Conservation (phyloP, 257 asterid genomes). For the Capsicum baccatum region DNA sequence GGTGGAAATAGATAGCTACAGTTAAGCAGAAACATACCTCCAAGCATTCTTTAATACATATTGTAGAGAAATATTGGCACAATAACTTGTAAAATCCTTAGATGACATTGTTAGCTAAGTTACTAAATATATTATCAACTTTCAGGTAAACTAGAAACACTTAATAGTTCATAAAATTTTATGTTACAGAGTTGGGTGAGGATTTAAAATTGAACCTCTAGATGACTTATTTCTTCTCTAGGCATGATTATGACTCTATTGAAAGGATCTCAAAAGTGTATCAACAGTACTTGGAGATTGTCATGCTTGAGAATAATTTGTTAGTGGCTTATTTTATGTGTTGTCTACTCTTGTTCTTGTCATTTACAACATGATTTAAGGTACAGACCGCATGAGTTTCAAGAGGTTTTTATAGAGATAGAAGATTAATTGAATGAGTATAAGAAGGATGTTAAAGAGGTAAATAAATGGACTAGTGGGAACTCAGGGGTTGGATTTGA, state of each 20-base stretch:
- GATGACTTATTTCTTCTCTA: slow-evolving; percentile 6
- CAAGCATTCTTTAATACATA: too few relatives aligned
- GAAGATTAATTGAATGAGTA: slow-evolving; percentile 79
- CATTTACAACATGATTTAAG: slow-evolving; percentile 93
- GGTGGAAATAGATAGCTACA: too few relatives aligned
- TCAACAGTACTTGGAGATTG: slow-evolving; percentile 92
- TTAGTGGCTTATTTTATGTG: slow-evolving; percentile 89
- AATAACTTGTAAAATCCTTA: too few relatives aligned
- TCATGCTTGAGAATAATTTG: slow-evolving; percentile 79
- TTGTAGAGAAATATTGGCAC: too few relatives aligned
- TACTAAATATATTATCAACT: too few relatives aligned
- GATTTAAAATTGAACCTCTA: too few relatives aligned
- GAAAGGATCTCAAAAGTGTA: slow-evolving; percentile 85
- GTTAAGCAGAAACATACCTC: too few relatives aligned
- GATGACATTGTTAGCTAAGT: too few relatives aligned
- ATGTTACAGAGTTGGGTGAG: too few relatives aligned
- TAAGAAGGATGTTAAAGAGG: slow-evolving; percentile 89
- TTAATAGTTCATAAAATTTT: too few relatives aligned
- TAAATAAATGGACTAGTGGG: slow-evolving; percentile 43
- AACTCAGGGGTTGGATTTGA: slow-evolving; percentile 76
- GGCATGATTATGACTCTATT: slow-evolving; percentile 81
- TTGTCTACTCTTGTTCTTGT: slow-evolving; percentile 93
- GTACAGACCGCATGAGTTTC: slow-evolving; percentile 93
- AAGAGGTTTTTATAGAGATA: slow-evolving; percentile 86
- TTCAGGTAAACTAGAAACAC: too few relatives aligned